These are phyloP conservation scores for Calocera cornea DNA, from an alignment of 768 basidiomycete genomes.

Conservation along the genomic window DNA sequence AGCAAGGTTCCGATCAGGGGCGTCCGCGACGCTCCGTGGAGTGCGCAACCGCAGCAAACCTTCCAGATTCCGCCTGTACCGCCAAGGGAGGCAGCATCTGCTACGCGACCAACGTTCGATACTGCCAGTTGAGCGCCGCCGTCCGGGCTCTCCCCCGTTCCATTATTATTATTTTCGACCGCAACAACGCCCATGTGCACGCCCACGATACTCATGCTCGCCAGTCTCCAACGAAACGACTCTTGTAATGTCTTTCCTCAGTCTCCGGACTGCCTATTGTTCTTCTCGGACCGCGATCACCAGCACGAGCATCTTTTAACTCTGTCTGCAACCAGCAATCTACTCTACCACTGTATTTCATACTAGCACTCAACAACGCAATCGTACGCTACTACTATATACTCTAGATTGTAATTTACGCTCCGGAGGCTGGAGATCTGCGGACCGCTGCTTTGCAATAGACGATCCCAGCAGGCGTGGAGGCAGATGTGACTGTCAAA, in stretches of 20 bases:
- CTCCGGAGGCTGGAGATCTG: background rate
- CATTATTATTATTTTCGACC: background rate
- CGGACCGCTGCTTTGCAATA: background rate
- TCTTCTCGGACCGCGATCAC: no score
- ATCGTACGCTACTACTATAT: background rate
- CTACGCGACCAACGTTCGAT: background rate
- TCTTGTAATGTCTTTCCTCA: no score
- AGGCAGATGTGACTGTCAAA: background rate
- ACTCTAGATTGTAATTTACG: background rate
- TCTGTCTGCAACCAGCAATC: background rate
- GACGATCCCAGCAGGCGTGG: background rate
- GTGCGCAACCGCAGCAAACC: slow-evolving; percentile 39
- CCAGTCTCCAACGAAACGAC: background rate
- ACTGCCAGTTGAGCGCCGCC: background rate
- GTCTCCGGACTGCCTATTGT: no score
- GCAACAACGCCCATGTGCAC: background rate
- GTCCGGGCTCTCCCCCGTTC: background rate
- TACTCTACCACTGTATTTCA: background rate
- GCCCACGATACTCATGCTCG: background rate
- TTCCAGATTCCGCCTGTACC: slow-evolving; percentile 29
- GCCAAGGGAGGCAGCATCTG: background rate
- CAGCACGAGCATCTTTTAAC: no score
- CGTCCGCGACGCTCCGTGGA: slow-evolving; percentile 34
- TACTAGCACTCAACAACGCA: background rate
- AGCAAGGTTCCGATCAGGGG: background rate